Evolutionary conservation across 331 rosid species (phyloP).

Genomic region (Erythrophleum ivorense): DNA sequence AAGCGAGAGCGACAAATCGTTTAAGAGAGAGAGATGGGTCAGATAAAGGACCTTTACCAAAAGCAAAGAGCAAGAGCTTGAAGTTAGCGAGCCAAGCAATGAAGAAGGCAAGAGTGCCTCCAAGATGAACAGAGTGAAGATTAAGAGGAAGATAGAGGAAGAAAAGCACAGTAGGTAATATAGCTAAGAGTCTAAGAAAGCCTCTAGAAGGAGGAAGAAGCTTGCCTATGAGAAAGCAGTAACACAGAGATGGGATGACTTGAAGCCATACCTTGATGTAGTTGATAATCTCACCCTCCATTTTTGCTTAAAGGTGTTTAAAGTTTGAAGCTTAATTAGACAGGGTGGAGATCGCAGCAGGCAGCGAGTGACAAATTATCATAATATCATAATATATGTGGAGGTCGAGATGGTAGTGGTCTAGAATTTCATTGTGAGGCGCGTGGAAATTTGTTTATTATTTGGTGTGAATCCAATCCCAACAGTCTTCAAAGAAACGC

Average conservation of each 20-base stretch:
- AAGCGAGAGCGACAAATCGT: conserved; percentile 49
- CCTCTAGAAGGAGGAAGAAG: conserved; percentile 21
- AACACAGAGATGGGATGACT: conserved; percentile 42
- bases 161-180: conserved; percentile 42
- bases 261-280: conserved; percentile 51
- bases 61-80: conserved; percentile 66
- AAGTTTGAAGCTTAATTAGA: too few relatives aligned
- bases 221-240: conserved; percentile 44
- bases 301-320: not conserved
- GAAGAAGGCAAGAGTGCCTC: conserved; percentile 52
- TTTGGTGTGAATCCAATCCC: too few relatives aligned
- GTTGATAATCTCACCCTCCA: conserved; percentile 49
- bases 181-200: conserved; percentile 30
- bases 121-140: conserved; percentile 47
- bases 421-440: too few relatives aligned
- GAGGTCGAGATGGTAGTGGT: too few relatives aligned
- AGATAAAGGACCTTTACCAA: conserved; percentile 51
- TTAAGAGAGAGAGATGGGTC: conserved; percentile 32
- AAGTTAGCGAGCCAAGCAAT: conserved; percentile 61
- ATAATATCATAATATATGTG: too few relatives aligned
- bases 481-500: too few relatives aligned
- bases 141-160: conserved; percentile 54
- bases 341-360: too few relatives aligned
- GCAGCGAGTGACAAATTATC: too few relatives aligned
- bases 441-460: too few relatives aligned